Base-by-base conservation (phyloP, 106 monocot genomes). In the Narthecium ossifragum region DNA sequence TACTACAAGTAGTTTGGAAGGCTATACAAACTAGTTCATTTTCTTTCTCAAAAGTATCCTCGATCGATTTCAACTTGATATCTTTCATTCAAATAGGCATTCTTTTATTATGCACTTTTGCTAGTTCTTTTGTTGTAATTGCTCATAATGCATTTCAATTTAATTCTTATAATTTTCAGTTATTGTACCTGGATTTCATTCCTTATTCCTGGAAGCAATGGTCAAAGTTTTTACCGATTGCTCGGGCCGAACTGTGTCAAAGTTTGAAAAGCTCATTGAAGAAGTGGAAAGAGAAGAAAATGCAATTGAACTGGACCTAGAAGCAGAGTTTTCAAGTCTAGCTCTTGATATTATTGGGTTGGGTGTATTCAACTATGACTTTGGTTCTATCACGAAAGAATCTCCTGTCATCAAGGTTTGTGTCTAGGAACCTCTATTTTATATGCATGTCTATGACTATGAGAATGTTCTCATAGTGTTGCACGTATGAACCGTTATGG, bases 361-460 rank as follows among this genome's bases (percentile, higher is more conserved):
- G 61, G 96, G 78, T 62, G 84, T 98, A n/a, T 98, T 98, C 63
- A 98, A 98, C 74, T 87, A 84, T 72, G 96, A 98, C 68, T 91
- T 98, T 65, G 90, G 87, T 25, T 98, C 96, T 26, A 78, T 98
- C 25, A 87, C 96, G 29, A 84, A 73, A 60, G 96, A 98, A 77
- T 98, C 96, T 71, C 96, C 96, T 54, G 90, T 98, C 22, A 98
- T 98, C 54, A 86, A 98, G 96, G 96, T 98, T 57, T 55, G 25
- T n/a, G n/a, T 3, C 28, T 8, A 34, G 37, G 1, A 43, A 25
- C 34, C 34, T 12, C n/a, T n/a, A 12, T 65, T 41, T 21, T 53
- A 34, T 51, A 6, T 60, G 4, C 14, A 51, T 28, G n/a, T 31
- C 31, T 46, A 33, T 39, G 22, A n/a, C n/a, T n/a, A n/a, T n/a